phyloP scores from a whole-genome alignment of 148 eudicot genomes.

The Rhododendron ovatum region DNA sequence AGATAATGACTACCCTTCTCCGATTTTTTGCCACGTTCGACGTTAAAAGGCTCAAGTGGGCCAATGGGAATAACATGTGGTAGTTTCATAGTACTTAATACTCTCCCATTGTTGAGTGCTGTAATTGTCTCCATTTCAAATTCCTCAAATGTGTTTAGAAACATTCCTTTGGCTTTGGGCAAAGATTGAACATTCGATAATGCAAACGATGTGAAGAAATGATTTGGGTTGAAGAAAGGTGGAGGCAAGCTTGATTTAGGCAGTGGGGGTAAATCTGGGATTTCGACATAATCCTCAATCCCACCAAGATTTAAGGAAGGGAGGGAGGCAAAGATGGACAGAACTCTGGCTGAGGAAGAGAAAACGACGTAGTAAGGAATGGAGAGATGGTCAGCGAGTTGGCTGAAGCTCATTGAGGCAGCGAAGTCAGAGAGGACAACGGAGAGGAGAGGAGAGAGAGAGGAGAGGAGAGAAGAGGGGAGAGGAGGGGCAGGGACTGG shows the following conservation, averaged over 20 bases:
- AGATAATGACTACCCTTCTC: too few relatives aligned
- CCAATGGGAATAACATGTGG: too few relatives aligned
- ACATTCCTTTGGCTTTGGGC: slow-evolving; percentile 12
- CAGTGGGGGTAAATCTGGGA: slow-evolving; percentile 32
- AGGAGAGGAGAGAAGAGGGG: background rate
- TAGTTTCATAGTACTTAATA: too few relatives aligned
- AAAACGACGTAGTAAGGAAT: slow-evolving; percentile 24
- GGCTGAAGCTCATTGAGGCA: slow-evolving; percentile 9
- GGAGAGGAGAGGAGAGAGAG: slow-evolving; percentile 34
- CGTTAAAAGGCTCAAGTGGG: too few relatives aligned
- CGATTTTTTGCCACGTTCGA: too few relatives aligned
- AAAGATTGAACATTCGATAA: slow-evolving; percentile 2
- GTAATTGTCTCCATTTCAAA: slow-evolving; percentile 28
- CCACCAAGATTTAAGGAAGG: slow-evolving; percentile 15
- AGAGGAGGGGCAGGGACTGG: background rate
- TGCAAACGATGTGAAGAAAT: slow-evolving; percentile 21
- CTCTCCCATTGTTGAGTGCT: too few relatives aligned
- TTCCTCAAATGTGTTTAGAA: slow-evolving; percentile 25
- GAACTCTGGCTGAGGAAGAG: slow-evolving; percentile 40
- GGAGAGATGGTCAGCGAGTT: slow-evolving; percentile 11
- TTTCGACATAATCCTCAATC: background rate
- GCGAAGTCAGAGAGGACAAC: slow-evolving; percentile 37
- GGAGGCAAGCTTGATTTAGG: slow-evolving; percentile 37
- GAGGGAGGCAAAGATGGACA: slow-evolving; percentile 25
- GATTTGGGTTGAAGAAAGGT: slow-evolving; percentile 26